A percentile compares a stretch with the other conserved stretches of the same genome.
Evolutionary conservation across 106 monocot species (phyloP).

Genomic region (Apostasia ramifera): DNA sequence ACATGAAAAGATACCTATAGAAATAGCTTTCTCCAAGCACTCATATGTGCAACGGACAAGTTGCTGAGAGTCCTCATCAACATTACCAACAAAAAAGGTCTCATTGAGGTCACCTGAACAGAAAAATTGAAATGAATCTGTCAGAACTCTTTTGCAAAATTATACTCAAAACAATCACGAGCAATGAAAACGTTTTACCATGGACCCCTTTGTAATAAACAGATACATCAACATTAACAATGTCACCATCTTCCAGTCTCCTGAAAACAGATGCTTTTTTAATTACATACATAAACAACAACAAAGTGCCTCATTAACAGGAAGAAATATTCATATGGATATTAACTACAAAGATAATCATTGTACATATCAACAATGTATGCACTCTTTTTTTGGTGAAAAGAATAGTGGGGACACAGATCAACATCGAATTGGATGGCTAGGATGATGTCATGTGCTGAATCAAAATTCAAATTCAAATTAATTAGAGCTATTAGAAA

Average conservation of each 20-base stretch:
- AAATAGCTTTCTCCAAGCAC: slow-evolving; percentile 96
- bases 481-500: too few species aligned
- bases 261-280: slow-evolving; percentile 27
- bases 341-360: too few species aligned
- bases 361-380: too few species aligned
- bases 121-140: neutral
- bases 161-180: neutral
- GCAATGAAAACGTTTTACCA: slow-evolving; percentile 37
- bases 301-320: neutral
- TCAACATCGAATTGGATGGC: too few species aligned
- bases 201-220: slow-evolving; percentile 93
- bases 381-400: too few species aligned
- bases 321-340: neutral
- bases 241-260: slow-evolving; percentile 94
- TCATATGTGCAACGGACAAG: slow-evolving; percentile 92
- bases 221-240: slow-evolving; percentile 97
- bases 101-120: slow-evolving; percentile 94
- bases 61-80: slow-evolving; percentile 75
- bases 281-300: slow-evolving; percentile 1
- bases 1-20: slow-evolving; percentile 53
- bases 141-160: neutral
- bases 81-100: slow-evolving; percentile 93
- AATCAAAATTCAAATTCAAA: too few species aligned
- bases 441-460: too few species aligned
- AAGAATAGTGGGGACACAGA: too few species aligned